A percentile compares a stretch with the other conserved stretches of the same genome.
phyloP scores from a whole-genome alignment of 495 filamentous ascomycete species.

The Talaromyces trachyspermus region DNA sequence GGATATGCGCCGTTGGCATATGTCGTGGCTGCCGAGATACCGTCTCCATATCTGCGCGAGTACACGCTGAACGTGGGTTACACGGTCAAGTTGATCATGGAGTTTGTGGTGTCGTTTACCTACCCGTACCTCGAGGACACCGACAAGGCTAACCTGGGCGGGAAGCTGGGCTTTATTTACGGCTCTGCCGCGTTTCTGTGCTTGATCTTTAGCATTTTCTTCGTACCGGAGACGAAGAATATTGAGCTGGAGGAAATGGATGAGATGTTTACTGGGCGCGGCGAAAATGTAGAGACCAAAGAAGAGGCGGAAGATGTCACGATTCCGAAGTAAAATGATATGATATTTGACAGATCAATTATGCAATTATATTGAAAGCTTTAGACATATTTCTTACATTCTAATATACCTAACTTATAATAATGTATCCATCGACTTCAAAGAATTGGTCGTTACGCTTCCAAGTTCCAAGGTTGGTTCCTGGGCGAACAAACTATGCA shows the following conservation, averaged over 20 bases:
- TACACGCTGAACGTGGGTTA: conserved; percentile 17
- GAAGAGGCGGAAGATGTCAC: too few relatives aligned
- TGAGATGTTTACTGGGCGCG: conserved; percentile 67
- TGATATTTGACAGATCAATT: too few relatives aligned
- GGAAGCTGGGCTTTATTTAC: conserved; percentile 19
- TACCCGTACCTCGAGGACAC: conserved; percentile 17
- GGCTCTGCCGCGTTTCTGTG: conserved; percentile 14
- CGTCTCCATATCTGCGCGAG: conserved; percentile 16
- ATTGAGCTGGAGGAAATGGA: conserved; percentile 84
- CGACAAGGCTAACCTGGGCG: conserved; percentile 9
- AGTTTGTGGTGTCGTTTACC: conserved; percentile 20
- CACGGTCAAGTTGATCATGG: conserved; percentile 16
- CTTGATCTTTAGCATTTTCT: conserved; percentile 55
- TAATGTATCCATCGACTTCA: too few relatives aligned
- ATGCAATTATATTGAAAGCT: too few relatives aligned
- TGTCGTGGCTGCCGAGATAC: conserved; percentile 16
- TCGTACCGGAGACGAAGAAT: conserved; percentile 82
- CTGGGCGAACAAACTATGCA: too few relatives aligned
- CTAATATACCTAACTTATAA: too few relatives aligned
- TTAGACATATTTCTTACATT: too few relatives aligned
- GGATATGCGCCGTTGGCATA: conserved; percentile 18
- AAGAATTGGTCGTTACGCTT: too few relatives aligned
- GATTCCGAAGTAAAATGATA: too few relatives aligned
- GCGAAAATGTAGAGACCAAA: too few relatives aligned
- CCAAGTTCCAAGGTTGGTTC: too few relatives aligned